A percentile compares a stretch with the other conserved stretches of the same genome.
phyloP scores from a whole-genome alignment of 768 basidiomycete genomes.

The Bullera alba region DNA sequence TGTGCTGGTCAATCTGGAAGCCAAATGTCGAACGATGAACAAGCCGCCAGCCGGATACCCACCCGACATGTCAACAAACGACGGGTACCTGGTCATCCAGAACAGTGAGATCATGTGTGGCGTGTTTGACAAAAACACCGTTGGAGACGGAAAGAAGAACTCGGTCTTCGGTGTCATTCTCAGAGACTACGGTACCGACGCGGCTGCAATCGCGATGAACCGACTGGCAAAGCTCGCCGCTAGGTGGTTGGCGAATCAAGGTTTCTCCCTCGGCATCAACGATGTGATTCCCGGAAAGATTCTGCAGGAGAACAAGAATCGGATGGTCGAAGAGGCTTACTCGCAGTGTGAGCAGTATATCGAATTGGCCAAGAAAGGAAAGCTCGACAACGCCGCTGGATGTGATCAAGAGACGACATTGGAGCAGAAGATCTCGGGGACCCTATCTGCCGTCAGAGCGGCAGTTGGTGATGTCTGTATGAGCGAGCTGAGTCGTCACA shows the following conservation, averaged over 20 bases:
- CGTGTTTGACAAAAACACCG: slow-evolving; percentile 95
- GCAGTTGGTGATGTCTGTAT: slow-evolving; percentile 96
- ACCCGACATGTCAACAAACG: slow-evolving; percentile 83
- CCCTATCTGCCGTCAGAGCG: slow-evolving; percentile 89
- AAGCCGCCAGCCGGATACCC: slow-evolving; percentile 46
- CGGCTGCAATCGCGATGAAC: slow-evolving; percentile 92
- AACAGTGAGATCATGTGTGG: slow-evolving; percentile 99
- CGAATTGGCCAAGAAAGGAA: slow-evolving; percentile 78
- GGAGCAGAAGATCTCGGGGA: slow-evolving; percentile 89
- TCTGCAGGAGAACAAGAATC: slow-evolving; percentile 72
- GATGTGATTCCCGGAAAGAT: slow-evolving; percentile 92
- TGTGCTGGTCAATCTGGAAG: slow-evolving; percentile 88
- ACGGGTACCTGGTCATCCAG: slow-evolving; percentile 92
- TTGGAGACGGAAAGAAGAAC: slow-evolving; percentile 98
- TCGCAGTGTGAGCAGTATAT: slow-evolving; percentile 79
- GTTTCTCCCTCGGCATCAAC: slow-evolving; percentile 96
- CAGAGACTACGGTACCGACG: slow-evolving; percentile 90
- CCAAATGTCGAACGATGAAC: slow-evolving; percentile 72
- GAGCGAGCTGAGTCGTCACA: slow-evolving; percentile 93
- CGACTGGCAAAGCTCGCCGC: slow-evolving; percentile 91
- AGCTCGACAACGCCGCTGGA: slow-evolving; percentile 93
- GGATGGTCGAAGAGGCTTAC: slow-evolving; percentile 80
- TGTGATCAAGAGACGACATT: slow-evolving; percentile 95
- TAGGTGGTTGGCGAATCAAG: slow-evolving; percentile 88
- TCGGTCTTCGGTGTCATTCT: slow-evolving; percentile 97